Percentiles rank a stretch among this genome's conserved stretches.
Evolutionary conservation across 306 rosid genomes (phyloP).

Genomic region (Citrullus mucosospermus): DNA sequence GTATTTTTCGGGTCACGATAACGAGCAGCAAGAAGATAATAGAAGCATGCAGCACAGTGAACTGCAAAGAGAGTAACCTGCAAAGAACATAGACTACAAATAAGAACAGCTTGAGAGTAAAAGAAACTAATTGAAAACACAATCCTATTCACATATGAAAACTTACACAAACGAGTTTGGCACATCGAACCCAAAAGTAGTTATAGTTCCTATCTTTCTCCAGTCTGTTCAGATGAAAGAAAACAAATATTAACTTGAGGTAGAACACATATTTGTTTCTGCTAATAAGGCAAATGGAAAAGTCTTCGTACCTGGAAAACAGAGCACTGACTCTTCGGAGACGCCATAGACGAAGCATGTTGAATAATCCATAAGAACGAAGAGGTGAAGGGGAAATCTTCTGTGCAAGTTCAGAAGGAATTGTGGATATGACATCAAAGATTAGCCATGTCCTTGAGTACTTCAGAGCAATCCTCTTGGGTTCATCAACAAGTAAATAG

Average conservation of each 20-base stretch:
- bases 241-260: background rate
- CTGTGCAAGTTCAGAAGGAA: conserved; percentile 64
- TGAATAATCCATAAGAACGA: conserved; percentile 58
- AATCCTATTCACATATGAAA: background rate
- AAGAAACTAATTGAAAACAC: background rate
- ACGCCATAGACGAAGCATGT: conserved; percentile 98
- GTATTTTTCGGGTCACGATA: conserved; percentile 51
- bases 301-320: conserved; percentile 45
- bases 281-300: too few species aligned
- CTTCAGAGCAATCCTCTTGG: conserved; percentile 49
- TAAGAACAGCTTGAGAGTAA: background rate
- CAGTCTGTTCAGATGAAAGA: conserved; percentile 33
- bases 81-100: conserved; percentile 5
- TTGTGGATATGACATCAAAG: conserved; percentile 64
- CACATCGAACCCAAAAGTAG: conserved; percentile 88
- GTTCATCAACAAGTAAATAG: conserved; percentile 57
- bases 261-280: background rate
- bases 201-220: conserved; percentile 82
- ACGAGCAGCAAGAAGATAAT: conserved; percentile 72
- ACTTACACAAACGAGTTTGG: conserved; percentile 78
- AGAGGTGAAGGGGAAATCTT: conserved; percentile 39
- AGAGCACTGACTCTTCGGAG: conserved; percentile 82
- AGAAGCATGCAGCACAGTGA: conserved; percentile 82
- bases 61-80: conserved; percentile 87
- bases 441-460: conserved; percentile 55